Conservation (phyloP, 2,329 filamentous ascomycete species). For the Phaeosphaeriaceae sp. region DNA sequence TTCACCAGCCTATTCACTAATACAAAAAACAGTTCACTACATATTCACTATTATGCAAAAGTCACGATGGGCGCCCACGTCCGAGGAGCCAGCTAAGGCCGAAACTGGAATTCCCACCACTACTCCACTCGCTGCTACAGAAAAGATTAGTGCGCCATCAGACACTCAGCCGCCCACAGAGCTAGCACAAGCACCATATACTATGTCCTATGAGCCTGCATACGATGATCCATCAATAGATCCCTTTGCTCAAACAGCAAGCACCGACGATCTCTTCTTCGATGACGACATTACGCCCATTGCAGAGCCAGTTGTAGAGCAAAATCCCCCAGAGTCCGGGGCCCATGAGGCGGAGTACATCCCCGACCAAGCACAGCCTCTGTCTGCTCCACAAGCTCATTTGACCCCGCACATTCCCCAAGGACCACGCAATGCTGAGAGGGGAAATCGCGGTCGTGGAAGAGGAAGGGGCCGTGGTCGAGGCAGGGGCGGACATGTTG, state of each 20-base stretch:
- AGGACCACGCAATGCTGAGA: constrained; percentile 35
- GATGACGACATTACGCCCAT: constrained; percentile 59
- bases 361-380: constrained; percentile 24
- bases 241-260: constrained; percentile 58
- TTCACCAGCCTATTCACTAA: constrained; percentile 1
- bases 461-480: constrained; percentile 34
- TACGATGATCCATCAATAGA: constrained; percentile 45
- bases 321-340: constrained; percentile 28
- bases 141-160: constrained; percentile 3
- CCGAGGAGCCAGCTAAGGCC: constrained; percentile 14
- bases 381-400: constrained; percentile 27
- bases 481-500: constrained; percentile 23
- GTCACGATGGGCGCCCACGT: constrained; percentile 41
- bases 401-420: constrained; percentile 30
- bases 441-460: constrained; percentile 35
- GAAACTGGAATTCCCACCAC: neutral
- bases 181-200: constrained; percentile 17
- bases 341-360: constrained; percentile 27
- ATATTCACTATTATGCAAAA: constrained; percentile 33
- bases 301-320: constrained; percentile 50
- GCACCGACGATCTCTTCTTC: constrained; percentile 59
- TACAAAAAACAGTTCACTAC: neutral
- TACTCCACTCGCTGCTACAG: constrained; percentile 3
- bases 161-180: constrained; percentile 7
- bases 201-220: constrained; percentile 34